Evolutionary conservation across 2,329 filamentous ascomycete species (phyloP), one percentile per base, ranked within the genome.

Genomic region (Colletotrichum scovillei): DNA sequence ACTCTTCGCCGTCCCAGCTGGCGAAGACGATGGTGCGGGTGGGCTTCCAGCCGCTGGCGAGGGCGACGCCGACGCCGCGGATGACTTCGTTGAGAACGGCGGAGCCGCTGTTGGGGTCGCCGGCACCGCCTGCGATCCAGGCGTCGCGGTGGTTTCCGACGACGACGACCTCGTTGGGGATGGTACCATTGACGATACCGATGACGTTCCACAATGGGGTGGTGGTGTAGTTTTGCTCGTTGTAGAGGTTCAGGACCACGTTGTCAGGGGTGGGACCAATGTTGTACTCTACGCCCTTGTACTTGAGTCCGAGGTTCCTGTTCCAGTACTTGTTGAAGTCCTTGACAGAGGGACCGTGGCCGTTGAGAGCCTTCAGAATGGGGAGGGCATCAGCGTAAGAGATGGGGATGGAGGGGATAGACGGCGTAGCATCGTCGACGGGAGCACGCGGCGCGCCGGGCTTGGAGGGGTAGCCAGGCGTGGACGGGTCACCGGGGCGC

Each of bases 131-230:
- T 32, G 92, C 92, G 78, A 96, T 92, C 94, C 94, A 97, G 0
- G 95, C 94, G 82, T 98, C 95, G 42, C 95, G 91, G 79, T 98
- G 95, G 79, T 97, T 98, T n/a, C 95, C 95, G 38, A 98, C 85
- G 4, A 99, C 88, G 58, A 99, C 87, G 1, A 98, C 95, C 79
- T 98, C 95, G 77, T 98, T 92, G 0, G 91, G 87, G 46, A 97
- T 91, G 0, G 93, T 93, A 11, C 96, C 97, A 78, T 98, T 98
- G 81, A 99, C 94, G 58, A 97, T 87, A 57, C 96, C 96, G 76
- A 98, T 96, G 2, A 97, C 94, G 79, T 99, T 93, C 95, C 95
- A 98, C 65, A 96, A 86, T 4, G 94, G 93, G 0, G 93, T 97
- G 1, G 90, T 96, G 16, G 91, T 90, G 79, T 97, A 97, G 58